Conservation (phyloP, 257 asterid genomes). For the Euphrasia confusa region DNA sequence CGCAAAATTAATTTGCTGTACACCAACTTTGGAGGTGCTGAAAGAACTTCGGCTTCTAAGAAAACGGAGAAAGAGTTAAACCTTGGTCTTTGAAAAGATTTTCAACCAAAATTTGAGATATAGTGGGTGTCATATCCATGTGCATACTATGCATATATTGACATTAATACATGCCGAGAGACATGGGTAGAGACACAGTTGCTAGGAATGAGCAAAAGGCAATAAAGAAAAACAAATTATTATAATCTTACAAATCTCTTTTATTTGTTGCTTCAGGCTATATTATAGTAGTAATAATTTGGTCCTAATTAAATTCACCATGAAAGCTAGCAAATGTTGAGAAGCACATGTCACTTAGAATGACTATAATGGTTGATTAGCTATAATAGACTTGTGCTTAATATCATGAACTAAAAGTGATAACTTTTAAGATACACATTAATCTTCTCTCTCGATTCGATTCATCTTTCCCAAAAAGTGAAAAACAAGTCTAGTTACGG, state of each 20-base stretch:
- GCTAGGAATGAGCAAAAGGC: constrained; percentile 9
- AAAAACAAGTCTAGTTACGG: neutral
- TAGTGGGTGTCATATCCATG: neutral
- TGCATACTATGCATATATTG: neutral
- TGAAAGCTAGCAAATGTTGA: neutral
- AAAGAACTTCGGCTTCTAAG: constrained; percentile 86
- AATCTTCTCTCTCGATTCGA: neutral
- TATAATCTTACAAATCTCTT: neutral
- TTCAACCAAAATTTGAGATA: constrained; percentile 4
- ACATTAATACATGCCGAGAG: constrained; percentile 12
- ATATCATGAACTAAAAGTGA: neutral
- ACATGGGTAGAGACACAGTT: neutral
- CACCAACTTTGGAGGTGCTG: constrained; percentile 94
- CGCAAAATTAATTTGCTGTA: constrained; percentile 88
- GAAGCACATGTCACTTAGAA: neutral
- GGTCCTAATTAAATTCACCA: constrained; percentile 5
- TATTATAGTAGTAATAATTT: neutral
- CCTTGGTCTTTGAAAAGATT: constrained; percentile 8
- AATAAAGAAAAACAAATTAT: neutral
- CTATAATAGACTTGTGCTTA: neutral
- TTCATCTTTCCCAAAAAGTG: neutral
- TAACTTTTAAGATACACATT: too few relatives aligned
- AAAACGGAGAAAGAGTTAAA: constrained; percentile 22
- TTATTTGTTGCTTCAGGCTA: neutral
- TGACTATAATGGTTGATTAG: constrained; percentile 5